Evolutionary conservation across 768 basidiomycete species (phyloP), one percentile per base, ranked within the genome.

Genomic region (Agaricus sinodeliciosus): DNA sequence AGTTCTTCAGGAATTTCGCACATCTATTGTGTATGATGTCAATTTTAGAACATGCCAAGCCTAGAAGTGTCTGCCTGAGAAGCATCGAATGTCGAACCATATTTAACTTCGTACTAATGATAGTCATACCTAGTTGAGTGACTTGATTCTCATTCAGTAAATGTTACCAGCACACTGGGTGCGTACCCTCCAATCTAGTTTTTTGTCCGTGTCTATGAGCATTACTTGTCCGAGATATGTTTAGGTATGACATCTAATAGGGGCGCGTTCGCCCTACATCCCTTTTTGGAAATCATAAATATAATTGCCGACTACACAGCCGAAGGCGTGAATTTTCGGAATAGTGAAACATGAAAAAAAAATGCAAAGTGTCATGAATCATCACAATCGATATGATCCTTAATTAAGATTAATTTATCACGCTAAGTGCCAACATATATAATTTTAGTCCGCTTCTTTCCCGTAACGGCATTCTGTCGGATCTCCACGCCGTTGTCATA

Each of bases 11-110:
- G 31, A 9, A 25, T 37, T 25, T 26, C 34, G 47, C 18, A 48
- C 18, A 22, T 22, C 22, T 22, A 22, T 22, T 28, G 25, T 45
- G 9, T 16, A n/a, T 25, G 35, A 7, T 36, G 36, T 11, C n/a
- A 51, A 27, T 46, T 47, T 40, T 34, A 40, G 36, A 6, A 26
- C n/a, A 16, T 40, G 51, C 51, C 44, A 53, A 46, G 51, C 51
- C 18, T 27, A 41, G 44, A 53, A 53, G 36, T 37, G n/a, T 31
- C 36, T 18, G 43, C 16, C 36, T 44, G 50, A 34, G n/a, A 51
- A 51, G 35, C 47, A 44, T 22, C 13, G 13, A 37, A 15, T 22
- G 4, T 25, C 42, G 26, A 42, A 51, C 25, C 42, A 37, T 35
- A 31, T 8, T 11, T 31, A 11, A 7, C 19, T 43, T 37, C 34